These are phyloP conservation scores for Aspergillus biplanus DNA, from an alignment of 495 filamentous ascomycete species.

Conservation along the genomic window DNA sequence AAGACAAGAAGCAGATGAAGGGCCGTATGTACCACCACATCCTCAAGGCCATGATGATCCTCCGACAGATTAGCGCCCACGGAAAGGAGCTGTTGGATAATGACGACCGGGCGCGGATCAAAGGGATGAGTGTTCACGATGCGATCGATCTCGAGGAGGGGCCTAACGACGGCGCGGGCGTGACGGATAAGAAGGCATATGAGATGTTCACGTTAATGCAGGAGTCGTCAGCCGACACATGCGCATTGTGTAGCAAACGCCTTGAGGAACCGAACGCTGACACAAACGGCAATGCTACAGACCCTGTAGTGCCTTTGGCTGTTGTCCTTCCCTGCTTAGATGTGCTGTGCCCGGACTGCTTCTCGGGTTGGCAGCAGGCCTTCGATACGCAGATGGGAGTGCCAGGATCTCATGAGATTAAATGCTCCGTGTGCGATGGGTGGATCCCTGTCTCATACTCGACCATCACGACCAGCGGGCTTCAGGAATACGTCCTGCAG, in stretches of 20 bases:
- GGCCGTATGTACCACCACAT: constrained; percentile 88
- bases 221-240: constrained; percentile 72
- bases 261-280: constrained; percentile 50
- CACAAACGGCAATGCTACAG: constrained; percentile 47
- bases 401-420: constrained; percentile 31
- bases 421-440: constrained; percentile 69
- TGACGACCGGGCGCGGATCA: constrained; percentile 75
- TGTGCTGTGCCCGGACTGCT: constrained; percentile 75
- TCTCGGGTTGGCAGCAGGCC: constrained; percentile 44
- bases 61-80: constrained; percentile 89
- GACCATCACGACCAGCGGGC: constrained; percentile 65
- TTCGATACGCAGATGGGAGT: constrained; percentile 26
- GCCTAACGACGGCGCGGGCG: constrained; percentile 58
- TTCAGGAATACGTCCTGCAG: constrained; percentile 62
- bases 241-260: constrained; percentile 67
- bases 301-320: constrained; percentile 67
- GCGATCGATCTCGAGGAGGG: constrained; percentile 87
- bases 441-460: constrained; percentile 62
- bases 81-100: constrained; percentile 84
- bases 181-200: constrained; percentile 70
- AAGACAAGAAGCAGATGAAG: constrained; percentile 64
- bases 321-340: constrained; percentile 84
- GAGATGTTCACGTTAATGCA: constrained; percentile 81
- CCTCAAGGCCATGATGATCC: constrained; percentile 83
- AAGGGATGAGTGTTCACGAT: constrained; percentile 76